Evolutionary conservation across 2,329 filamentous ascomycete species (phyloP).

Genomic region (Diaporthe caulivora): DNA sequence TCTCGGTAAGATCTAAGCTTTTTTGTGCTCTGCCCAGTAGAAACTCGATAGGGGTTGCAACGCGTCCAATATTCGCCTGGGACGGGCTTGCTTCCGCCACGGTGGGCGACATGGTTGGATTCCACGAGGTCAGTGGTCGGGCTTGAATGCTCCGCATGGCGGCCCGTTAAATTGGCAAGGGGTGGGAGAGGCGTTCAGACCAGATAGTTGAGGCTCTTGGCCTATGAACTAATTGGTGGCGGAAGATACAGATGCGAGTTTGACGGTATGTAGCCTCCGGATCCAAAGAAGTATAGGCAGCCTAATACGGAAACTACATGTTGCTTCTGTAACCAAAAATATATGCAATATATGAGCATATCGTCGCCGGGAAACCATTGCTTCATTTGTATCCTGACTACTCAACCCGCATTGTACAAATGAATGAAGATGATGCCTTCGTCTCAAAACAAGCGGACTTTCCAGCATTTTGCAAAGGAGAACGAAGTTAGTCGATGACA

Average conservation of each 20-base stretch:
- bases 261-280: conserved; percentile 21
- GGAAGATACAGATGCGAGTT: conserved; percentile 12
- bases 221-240: conserved; percentile 17
- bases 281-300: conserved; percentile 12
- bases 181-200: conserved; percentile 3
- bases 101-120: background rate
- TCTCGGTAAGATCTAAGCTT: conserved; percentile 21
- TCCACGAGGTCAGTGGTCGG: background rate
- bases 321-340: conserved; percentile 36
- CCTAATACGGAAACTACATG: background rate
- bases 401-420: background rate
- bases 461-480: background rate
- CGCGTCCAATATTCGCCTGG: conserved; percentile 1
- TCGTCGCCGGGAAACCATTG: background rate
- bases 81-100: conserved; percentile 5
- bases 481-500: background rate
- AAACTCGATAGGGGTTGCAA: background rate
- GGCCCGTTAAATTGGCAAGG: background rate
- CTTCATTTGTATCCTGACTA: too few species aligned
- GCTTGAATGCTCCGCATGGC: conserved; percentile 11
- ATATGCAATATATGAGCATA: background rate
- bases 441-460: background rate
- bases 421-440: background rate
- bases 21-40: background rate
- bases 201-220: conserved; percentile 19